Conservation (phyloP, 1,284 basidiomycete genomes). For the Anthracocystis setariae region DNA sequence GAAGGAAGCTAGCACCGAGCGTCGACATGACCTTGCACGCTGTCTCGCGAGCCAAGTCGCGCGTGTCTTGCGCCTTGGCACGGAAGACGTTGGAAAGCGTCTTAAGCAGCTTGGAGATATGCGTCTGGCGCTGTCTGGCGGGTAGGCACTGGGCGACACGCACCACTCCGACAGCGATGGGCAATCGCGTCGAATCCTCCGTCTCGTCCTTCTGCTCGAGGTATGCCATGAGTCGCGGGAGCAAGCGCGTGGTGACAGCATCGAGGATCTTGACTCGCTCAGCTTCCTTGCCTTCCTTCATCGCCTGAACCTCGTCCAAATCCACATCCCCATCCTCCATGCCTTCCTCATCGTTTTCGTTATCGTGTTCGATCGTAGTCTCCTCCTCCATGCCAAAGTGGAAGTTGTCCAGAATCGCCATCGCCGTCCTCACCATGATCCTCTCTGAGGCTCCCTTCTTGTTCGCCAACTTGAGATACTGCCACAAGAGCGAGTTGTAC, state of each 20-base stretch:
- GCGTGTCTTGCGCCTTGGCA: conserved; percentile 91
- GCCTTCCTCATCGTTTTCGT: conserved; percentile 73
- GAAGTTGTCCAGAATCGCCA: conserved; percentile 89
- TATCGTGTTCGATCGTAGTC: conserved; percentile 25
- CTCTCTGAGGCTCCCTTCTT: conserved; percentile 80
- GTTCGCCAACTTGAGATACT: conserved; percentile 81
- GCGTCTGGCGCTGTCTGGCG: conserved; percentile 70
- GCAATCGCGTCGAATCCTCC: conserved; percentile 76
- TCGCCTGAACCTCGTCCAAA: conserved; percentile 31
- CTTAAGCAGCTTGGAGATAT: conserved; percentile 83
- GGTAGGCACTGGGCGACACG: conserved; percentile 87
- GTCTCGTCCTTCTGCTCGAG: conserved; percentile 78
- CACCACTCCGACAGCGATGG: conserved; percentile 86
- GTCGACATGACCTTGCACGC: conserved; percentile 82
- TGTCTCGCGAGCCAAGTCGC: conserved; percentile 86
- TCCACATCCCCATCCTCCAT: conserved; percentile 59
- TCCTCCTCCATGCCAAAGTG: conserved; percentile 74
- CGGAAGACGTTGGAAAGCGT: conserved; percentile 87
- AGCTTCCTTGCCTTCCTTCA: conserved; percentile 24
- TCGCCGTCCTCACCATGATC: conserved; percentile 84
- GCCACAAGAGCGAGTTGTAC: conserved; percentile 83
- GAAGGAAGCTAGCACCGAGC: conserved; percentile 80
- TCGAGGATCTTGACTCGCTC: conserved; percentile 74
- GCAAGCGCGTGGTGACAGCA: conserved; percentile 74
- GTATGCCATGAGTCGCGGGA: conserved; percentile 64